These are phyloP conservation scores for Oligophagozyma castellii DNA, from an alignment of 1,139 yeast genomes.

Conservation along the genomic window DNA sequence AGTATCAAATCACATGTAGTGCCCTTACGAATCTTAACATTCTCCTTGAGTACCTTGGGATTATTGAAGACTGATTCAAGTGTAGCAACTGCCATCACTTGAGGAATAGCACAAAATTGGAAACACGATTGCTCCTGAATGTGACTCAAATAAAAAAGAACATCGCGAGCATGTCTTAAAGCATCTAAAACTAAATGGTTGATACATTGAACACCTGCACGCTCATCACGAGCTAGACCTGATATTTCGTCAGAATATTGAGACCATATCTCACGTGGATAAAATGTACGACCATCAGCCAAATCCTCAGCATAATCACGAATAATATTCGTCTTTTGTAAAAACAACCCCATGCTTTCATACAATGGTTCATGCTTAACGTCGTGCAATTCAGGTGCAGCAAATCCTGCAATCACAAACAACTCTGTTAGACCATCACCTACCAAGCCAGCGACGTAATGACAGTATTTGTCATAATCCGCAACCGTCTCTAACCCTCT, in stretches of 20 bases:
- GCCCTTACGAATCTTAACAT: constrained; percentile 90
- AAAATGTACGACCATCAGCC: constrained; percentile 84
- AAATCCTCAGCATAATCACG: constrained; percentile 92
- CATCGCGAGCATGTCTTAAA: constrained; percentile 64
- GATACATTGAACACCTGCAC: constrained; percentile 54
- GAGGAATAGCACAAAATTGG: constrained; percentile 93
- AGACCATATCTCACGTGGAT: constrained; percentile 92
- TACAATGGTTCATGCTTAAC: constrained; percentile 42
- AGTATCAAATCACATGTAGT: constrained; percentile 69
- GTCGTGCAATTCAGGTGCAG: constrained; percentile 36
- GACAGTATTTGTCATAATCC: constrained; percentile 86
- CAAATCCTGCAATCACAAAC: constrained; percentile 55
- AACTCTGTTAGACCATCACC: constrained; percentile 89
- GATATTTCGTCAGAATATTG: constrained; percentile 55
- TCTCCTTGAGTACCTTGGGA: constrained; percentile 50
- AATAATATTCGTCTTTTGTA: constrained; percentile 67
- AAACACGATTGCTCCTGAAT: constrained; percentile 74
- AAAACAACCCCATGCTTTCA: constrained; percentile 86
- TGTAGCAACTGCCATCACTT: constrained; percentile 96
- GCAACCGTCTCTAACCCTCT: constrained; percentile 65
- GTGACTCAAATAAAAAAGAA: constrained; percentile 59
- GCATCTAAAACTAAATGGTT: constrained; percentile 75
- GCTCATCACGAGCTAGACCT: constrained; percentile 38
- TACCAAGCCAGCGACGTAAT: constrained; percentile 94
- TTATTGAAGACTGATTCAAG: constrained; percentile 77